Evolutionary conservation across 306 rosid genomes (phyloP).

Genomic region (Corylus americana): DNA sequence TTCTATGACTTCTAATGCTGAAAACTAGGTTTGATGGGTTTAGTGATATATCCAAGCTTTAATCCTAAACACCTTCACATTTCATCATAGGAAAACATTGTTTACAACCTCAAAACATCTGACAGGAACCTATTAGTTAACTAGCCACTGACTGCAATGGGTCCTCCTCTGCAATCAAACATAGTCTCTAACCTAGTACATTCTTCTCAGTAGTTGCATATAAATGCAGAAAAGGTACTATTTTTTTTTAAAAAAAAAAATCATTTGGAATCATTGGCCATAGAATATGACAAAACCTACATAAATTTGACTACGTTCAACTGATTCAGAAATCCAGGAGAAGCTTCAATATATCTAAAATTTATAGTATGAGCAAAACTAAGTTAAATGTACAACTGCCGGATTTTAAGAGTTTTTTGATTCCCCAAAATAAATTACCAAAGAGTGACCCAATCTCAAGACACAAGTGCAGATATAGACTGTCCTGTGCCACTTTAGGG

Average conservation of each 20-base stretch:
- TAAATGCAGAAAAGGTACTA: not conserved
- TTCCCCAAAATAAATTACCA: not conserved
- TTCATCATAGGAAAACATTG: not conserved
- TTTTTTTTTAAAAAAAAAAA: too few species aligned
- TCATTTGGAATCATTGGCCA: too few species aligned
- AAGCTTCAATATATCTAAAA: not conserved
- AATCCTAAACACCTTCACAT: not conserved
- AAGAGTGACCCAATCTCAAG: not conserved
- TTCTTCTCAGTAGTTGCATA: not conserved
- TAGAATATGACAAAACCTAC: not conserved
- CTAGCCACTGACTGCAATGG: not conserved
- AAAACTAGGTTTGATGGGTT: not conserved
- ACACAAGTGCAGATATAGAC: not conserved
- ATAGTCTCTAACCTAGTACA: not conserved
- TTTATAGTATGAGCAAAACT: not conserved
- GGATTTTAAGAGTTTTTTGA: not conserved
- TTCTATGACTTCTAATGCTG: not conserved
- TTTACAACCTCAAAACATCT: not conserved
- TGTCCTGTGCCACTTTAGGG: too few species aligned
- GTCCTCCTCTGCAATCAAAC: not conserved
- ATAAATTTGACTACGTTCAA: not conserved
- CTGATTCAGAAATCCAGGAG: not conserved
- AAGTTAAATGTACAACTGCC: not conserved
- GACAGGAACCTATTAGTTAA: not conserved
- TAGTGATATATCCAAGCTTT: not conserved